Percentiles rank a stretch among this genome's conserved stretches.
Evolutionary conservation across 1,284 basidiomycete genomes (phyloP).

Genomic region (Somion occarium): DNA sequence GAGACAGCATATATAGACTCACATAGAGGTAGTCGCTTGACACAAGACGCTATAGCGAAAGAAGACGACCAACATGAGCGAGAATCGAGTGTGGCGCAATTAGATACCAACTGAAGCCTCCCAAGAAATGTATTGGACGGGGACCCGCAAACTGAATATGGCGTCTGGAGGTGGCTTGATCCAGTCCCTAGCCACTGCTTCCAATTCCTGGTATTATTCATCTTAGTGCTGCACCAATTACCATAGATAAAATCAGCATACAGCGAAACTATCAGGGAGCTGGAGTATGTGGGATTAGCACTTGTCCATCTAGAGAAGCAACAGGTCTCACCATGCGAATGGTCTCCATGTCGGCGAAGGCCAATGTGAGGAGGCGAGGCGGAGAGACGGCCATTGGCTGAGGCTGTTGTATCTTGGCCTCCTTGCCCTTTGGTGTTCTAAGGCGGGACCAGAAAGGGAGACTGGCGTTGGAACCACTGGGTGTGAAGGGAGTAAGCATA

Average conservation of each 20-base stretch:
- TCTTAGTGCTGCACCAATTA: conserved; percentile 1
- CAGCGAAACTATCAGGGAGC: conserved; percentile 60
- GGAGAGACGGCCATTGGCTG: conserved; percentile 58
- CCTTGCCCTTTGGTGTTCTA: conserved; percentile 47
- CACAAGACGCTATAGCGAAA: conserved; percentile 56
- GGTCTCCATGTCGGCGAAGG: conserved; percentile 81
- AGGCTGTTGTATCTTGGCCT: conserved; percentile 44
- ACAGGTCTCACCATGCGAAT: conserved; percentile 54
- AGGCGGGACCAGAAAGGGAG: conserved; percentile 67
- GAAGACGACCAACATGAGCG: conserved; percentile 14
- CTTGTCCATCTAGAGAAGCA: conserved; percentile 8
- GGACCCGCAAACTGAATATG: conserved; percentile 65
- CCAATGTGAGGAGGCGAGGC: conserved; percentile 72
- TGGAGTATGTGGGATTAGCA: conserved; percentile 24
- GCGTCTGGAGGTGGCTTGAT: conserved; percentile 76
- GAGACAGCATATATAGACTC: conserved; percentile 22
- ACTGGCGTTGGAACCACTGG: conserved; percentile 61
- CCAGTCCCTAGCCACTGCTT: conserved; percentile 75
- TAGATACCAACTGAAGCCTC: conserved; percentile 63
- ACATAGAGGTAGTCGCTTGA: conserved; percentile 77
- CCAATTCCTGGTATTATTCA: conserved; percentile 54
- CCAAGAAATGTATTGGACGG: conserved; percentile 77
- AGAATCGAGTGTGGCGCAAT: not conserved
- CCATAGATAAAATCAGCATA: conserved; percentile 26
- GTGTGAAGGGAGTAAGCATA: conserved; percentile 29